Evolutionary conservation across 352 stramenopile genomes (phyloP).

Genomic region (Plasmopara muralis): DNA sequence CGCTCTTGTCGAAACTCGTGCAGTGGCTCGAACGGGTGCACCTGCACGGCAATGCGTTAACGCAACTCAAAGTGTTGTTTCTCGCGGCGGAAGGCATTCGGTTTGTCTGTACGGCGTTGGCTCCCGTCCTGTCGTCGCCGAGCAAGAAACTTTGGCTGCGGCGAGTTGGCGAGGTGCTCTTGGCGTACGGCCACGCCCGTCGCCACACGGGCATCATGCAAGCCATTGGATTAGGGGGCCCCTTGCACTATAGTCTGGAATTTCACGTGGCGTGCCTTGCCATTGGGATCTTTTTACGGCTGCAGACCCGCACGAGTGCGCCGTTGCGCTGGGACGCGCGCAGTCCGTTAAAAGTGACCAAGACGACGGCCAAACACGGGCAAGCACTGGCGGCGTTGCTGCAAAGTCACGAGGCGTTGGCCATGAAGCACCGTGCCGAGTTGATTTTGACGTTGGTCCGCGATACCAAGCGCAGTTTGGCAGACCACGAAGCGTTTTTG

Average conservation of each 20-base stretch:
- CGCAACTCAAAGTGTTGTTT: slow-evolving; percentile 82
- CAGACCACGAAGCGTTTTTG: slow-evolving; percentile 83
- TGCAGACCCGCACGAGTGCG: slow-evolving; percentile 68
- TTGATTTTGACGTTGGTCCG: slow-evolving; percentile 61
- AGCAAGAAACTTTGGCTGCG: slow-evolving; percentile 80
- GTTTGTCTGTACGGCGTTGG: slow-evolving; percentile 58
- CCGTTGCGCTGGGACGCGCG: slow-evolving; percentile 65
- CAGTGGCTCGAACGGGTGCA: slow-evolving; percentile 67
- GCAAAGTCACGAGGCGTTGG: slow-evolving; percentile 73
- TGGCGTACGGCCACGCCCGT: slow-evolving; percentile 57
- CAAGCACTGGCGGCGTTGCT: slow-evolving; percentile 62
- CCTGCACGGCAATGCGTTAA: slow-evolving; percentile 36
- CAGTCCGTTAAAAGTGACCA: slow-evolving; percentile 73
- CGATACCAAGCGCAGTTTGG: slow-evolving; percentile 59
- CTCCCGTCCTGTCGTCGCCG: slow-evolving; percentile 43
- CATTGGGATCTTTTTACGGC: slow-evolving; percentile 65
- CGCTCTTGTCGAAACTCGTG: slow-evolving; percentile 65
- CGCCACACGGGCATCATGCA: slow-evolving; percentile 83
- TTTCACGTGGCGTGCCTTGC: slow-evolving; percentile 74
- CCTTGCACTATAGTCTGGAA: slow-evolving; percentile 66
- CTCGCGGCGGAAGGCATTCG: slow-evolving; percentile 68
- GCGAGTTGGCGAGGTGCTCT: slow-evolving; percentile 52
- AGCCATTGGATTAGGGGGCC: slow-evolving; percentile 70
- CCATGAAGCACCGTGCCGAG: slow-evolving; percentile 66
- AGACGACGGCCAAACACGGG: slow-evolving; percentile 75